phyloP scores from a whole-genome alignment of 1,284 basidiomycete species.

The Retiboletus flavoniger region DNA sequence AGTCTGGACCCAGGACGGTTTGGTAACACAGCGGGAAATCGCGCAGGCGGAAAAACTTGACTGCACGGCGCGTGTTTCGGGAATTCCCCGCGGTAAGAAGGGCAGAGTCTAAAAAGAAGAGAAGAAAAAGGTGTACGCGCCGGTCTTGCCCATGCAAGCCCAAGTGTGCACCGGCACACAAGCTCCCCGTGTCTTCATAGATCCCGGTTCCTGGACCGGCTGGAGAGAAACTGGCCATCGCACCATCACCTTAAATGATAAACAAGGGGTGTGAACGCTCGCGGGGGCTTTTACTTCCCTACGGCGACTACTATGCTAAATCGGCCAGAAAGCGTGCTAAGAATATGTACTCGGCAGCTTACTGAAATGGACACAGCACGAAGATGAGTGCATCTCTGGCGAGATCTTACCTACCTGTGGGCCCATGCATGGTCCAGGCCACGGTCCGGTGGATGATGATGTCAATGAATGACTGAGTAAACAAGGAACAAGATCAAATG shows the following conservation, averaged over 20 bases:
- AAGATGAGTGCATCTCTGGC: neutral
- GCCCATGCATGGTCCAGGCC: too few species aligned
- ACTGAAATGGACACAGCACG: neutral
- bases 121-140: neutral
- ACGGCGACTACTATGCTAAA: slow-evolving; percentile 4
- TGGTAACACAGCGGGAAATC: neutral
- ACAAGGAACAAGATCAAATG: neutral
- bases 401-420: neutral
- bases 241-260: neutral
- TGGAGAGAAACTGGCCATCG: neutral
- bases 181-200: neutral
- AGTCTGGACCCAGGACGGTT: neutral
- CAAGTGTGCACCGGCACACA: neutral
- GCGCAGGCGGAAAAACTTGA: slow-evolving; percentile 1
- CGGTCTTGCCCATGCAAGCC: neutral
- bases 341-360: neutral
- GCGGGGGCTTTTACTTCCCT: slow-evolving; percentile 12
- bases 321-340: neutral
- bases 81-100: slow-evolving; percentile 4
- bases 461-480: too few species aligned
- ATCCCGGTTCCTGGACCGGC: neutral
- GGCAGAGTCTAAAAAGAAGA: neutral
- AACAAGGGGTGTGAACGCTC: slow-evolving; percentile 12
- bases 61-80: neutral
- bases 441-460: neutral